Evolutionary conservation across 169 alveolate species (phyloP).

Genomic region (Plasmodium berghei): DNA sequence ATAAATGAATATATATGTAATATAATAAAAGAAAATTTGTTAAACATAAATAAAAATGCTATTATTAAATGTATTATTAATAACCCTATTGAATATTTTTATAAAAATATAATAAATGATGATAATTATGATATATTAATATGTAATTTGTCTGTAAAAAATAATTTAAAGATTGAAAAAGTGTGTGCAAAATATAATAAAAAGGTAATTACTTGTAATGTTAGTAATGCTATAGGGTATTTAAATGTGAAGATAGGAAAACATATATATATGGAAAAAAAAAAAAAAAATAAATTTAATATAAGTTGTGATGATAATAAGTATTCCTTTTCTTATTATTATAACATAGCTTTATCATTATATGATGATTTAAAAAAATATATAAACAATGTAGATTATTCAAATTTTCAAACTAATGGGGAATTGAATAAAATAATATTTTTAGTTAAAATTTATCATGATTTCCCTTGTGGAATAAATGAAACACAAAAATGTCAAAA

Average conservation of each 20-base stretch:
- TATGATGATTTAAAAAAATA: constrained; percentile 26
- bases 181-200: neutral
- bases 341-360: constrained; percentile 21
- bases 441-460: constrained; percentile 25
- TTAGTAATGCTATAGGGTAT: constrained; percentile 10
- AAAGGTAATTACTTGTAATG: constrained; percentile 33
- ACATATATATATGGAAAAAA: constrained; percentile 13
- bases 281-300: neutral
- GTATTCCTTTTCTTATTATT: constrained; percentile 8
- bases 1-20: constrained; percentile 36
- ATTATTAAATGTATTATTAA: constrained; percentile 17
- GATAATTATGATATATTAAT: constrained; percentile 16
- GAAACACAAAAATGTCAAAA: neutral
- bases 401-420: neutral
- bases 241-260: constrained; percentile 13
- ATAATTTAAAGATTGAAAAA: constrained; percentile 37
- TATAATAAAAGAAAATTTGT: constrained; percentile 19
- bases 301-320: no score
- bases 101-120: constrained; percentile 5
- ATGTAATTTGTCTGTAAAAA: constrained; percentile 33
- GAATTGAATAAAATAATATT: constrained; percentile 21
- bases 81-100: constrained; percentile 27
- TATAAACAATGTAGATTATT: constrained; percentile 1
- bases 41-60: constrained; percentile 24
- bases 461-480: neutral